Conservation (phyloP, 164 flowering plant species). For the Aristolochia californica region DNA sequence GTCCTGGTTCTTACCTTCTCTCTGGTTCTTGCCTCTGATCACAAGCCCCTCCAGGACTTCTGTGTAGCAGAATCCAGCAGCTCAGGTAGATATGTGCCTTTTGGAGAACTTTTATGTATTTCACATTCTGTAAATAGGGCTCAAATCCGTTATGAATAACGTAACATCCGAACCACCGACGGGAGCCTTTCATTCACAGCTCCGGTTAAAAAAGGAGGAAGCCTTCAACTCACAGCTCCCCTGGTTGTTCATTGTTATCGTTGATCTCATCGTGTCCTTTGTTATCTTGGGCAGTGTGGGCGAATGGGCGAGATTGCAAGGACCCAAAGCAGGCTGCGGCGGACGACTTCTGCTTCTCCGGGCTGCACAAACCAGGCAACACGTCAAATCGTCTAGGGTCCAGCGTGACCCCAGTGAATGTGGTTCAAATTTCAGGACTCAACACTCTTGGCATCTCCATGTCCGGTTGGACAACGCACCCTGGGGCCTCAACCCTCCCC, state of each 20-base stretch:
- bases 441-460: slow-evolving; percentile 8
- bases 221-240: no score
- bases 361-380: slow-evolving; percentile 3
- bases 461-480: slow-evolving; percentile 1
- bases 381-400: slow-evolving; percentile 3
- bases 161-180: no score
- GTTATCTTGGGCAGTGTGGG: not conserved
- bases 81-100: no score
- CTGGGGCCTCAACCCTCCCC: slow-evolving; percentile 4
- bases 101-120: no score
- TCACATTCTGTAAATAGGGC: no score
- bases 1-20: no score
- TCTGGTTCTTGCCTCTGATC: no score
- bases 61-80: no score
- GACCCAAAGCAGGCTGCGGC: not conserved
- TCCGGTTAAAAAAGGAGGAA: no score
- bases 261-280: not conserved
- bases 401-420: slow-evolving; percentile 5
- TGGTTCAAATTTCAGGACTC: slow-evolving; percentile 5
- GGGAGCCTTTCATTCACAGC: no score
- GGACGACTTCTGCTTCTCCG: slow-evolving; percentile 5
- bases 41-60: no score
- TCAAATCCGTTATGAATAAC: no score
- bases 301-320: not conserved
- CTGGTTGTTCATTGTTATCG: not conserved